Percentiles rank a stretch among this genome's conserved stretches.
These are phyloP conservation scores for Globisporangium carolinianum DNA, from an alignment of 352 stramenopile species.

Conservation along the genomic window DNA sequence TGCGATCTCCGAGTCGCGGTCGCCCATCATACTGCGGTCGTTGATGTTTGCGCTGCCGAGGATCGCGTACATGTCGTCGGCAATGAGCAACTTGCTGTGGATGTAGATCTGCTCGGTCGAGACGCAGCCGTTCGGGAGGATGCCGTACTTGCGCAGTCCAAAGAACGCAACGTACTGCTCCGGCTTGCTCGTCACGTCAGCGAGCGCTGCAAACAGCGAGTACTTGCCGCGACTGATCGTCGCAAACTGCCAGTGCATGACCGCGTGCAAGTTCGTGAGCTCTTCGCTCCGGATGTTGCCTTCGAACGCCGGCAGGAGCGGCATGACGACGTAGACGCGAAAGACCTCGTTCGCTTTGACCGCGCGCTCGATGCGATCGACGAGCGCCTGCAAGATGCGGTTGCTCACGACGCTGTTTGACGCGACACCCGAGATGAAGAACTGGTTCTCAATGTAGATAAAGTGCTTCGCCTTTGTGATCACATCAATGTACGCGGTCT, in stretches of 20 bases:
- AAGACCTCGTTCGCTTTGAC: constrained; percentile 69
- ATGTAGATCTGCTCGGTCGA: constrained; percentile 91
- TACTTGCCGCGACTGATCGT: constrained; percentile 78
- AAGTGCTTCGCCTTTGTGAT: constrained; percentile 79
- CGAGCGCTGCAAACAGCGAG: constrained; percentile 68
- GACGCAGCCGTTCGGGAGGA: constrained; percentile 70
- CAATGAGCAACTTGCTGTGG: constrained; percentile 88
- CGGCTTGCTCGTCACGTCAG: constrained; percentile 50
- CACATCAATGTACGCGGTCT: constrained; percentile 76
- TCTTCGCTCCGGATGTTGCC: constrained; percentile 79
- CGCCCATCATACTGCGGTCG: constrained; percentile 90
- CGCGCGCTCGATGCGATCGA: constrained; percentile 75
- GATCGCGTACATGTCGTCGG: constrained; percentile 87
- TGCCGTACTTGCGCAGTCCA: constrained; percentile 75
- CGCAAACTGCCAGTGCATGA: constrained; percentile 88
- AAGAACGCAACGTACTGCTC: constrained; percentile 84
- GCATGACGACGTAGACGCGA: constrained; percentile 84
- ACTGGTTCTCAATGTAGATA: constrained; percentile 93
- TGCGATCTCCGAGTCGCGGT: constrained; percentile 85
- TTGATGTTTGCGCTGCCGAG: constrained; percentile 95
- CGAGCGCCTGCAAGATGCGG: constrained; percentile 74
- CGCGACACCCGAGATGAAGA: constrained; percentile 86
- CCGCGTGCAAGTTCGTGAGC: constrained; percentile 77
- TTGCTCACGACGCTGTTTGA: constrained; percentile 73
- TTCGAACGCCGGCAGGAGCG: constrained; percentile 74